Percentiles rank a stretch among this genome's conserved stretches.
These are phyloP conservation scores for Fusarium sp. DNA, from an alignment of 2,329 filamentous ascomycete species.

Conservation along the genomic window DNA sequence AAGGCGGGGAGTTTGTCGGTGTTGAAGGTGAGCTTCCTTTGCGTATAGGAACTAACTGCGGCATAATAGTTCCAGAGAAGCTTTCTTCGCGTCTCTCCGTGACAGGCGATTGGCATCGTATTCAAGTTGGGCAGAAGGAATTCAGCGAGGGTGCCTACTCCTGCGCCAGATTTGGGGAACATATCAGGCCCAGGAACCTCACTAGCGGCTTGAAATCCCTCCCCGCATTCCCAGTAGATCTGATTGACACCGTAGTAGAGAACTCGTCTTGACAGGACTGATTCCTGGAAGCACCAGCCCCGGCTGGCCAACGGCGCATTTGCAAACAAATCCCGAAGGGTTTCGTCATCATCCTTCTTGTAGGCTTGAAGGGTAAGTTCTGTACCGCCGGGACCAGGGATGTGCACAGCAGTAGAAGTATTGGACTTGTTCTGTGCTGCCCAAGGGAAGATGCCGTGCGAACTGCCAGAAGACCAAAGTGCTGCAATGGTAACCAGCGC, in stretches of 20 bases:
- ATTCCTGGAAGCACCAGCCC: slow-evolving; percentile 13
- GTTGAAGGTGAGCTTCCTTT: slow-evolving; percentile 3
- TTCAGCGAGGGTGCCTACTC: background rate
- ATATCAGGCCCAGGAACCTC: background rate
- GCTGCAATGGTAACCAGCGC: background rate
- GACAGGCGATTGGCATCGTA: background rate
- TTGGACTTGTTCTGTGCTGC: background rate
- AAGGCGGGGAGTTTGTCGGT: slow-evolving; percentile 18
- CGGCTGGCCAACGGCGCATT: slow-evolving; percentile 1
- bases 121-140: background rate
- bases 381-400: background rate
- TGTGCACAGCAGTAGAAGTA: background rate
- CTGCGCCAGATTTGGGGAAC: background rate
- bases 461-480: background rate
- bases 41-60: background rate
- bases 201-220: slow-evolving; percentile 3
- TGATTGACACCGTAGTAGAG: background rate
- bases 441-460: background rate
- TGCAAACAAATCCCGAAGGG: background rate
- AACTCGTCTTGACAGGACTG: background rate
- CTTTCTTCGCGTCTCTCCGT: background rate
- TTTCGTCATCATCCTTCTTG: background rate
- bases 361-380: background rate
- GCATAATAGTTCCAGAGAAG: slow-evolving; percentile 5
- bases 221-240: slow-evolving; percentile 8